Percentiles rank a stretch among this genome's conserved stretches.
phyloP scores from a whole-genome alignment of 2,329 filamentous ascomycete species.

The Clarireedia hainanense region DNA sequence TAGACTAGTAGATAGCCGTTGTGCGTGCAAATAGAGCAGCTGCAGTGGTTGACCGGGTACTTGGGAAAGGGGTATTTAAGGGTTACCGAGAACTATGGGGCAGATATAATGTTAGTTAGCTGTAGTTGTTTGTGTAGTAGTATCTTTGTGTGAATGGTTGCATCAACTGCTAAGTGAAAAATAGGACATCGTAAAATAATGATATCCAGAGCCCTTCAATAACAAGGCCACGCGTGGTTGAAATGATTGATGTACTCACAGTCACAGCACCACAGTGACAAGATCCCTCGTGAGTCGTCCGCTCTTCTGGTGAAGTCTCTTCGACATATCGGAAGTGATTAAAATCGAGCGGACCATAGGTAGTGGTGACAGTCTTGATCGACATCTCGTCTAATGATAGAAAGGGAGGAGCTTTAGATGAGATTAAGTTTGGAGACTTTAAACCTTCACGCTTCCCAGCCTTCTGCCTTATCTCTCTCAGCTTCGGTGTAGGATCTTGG shows the following conservation, averaged over 20 bases:
- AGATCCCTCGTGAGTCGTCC: constrained; percentile 41
- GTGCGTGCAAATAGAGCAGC: constrained; percentile 56
- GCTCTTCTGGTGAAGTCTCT: constrained; percentile 11
- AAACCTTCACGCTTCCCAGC: no score
- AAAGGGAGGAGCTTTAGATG: neutral
- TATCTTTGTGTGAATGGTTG: neutral
- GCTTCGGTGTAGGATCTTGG: no score
- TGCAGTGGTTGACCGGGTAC: constrained; percentile 47
- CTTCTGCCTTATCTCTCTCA: no score
- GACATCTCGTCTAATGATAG: neutral
- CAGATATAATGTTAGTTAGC: neutral
- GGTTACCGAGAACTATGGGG: constrained; percentile 34
- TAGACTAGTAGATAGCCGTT: constrained; percentile 38
- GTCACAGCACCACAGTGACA: constrained; percentile 46
- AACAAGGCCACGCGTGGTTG: neutral
- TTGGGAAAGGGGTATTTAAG: constrained; percentile 42
- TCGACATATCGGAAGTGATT: constrained; percentile 5
- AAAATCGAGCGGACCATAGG: constrained; percentile 4
- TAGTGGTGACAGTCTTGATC: neutral
- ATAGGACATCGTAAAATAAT: no score
- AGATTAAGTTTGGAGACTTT: neutral
- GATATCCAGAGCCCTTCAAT: no score
- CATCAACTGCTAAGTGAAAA: no score
- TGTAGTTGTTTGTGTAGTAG: neutral
- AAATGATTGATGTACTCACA: neutral